Percentiles rank a stretch among this genome's conserved stretches.
These are phyloP conservation scores for Colletotrichum sp. DNA, from an alignment of 2,329 filamentous ascomycete species.

Conservation along the genomic window DNA sequence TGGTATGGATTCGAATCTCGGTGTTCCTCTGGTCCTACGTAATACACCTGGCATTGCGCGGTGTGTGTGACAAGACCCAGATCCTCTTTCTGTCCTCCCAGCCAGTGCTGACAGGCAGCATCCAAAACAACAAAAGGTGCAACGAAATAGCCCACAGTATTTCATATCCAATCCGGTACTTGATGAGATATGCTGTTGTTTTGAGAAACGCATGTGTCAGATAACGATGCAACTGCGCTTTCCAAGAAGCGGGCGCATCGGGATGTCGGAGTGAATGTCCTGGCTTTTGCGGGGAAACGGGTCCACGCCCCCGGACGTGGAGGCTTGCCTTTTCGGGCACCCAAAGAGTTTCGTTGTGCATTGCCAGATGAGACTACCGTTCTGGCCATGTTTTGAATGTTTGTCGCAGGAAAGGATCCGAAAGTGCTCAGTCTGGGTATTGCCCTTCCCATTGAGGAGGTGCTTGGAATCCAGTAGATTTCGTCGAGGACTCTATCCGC, in stretches of 20 bases:
- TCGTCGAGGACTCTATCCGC: neutral
- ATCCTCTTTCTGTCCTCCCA: neutral
- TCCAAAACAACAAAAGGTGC: neutral
- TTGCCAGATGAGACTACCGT: neutral
- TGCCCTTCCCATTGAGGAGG: neutral
- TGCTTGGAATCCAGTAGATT: neutral
- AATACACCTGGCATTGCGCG: neutral
- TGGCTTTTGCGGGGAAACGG: neutral
- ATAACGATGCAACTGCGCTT: neutral
- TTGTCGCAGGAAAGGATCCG: neutral
- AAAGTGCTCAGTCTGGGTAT: neutral
- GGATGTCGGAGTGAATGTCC: neutral
- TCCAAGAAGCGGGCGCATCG: neutral
- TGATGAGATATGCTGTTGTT: neutral
- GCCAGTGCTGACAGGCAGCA: neutral
- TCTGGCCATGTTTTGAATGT: neutral
- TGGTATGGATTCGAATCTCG: neutral
- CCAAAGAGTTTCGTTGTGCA: neutral
- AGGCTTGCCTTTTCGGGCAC: neutral
- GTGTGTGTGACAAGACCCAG: neutral
- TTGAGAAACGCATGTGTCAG: neutral
- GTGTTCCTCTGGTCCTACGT: neutral
- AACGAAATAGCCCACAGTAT: neutral
- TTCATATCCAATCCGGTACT: neutral
- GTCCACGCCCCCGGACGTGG: neutral